Base-by-base conservation (phyloP, 73 alveolate genomes). In the Stentor roeselii region DNA sequence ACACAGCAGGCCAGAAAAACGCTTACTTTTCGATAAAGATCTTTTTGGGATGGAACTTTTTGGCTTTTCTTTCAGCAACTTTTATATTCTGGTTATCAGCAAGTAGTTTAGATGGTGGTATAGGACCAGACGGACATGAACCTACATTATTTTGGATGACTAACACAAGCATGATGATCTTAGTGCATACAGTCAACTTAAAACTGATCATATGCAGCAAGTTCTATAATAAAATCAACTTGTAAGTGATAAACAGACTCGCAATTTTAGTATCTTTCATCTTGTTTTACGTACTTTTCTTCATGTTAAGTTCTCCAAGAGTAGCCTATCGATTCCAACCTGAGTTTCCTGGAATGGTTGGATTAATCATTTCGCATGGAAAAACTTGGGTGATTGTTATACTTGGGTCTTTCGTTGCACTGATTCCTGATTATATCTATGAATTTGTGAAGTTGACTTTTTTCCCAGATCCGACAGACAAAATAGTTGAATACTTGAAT, bases 31-130 rank as follows among this genome's bases (percentile, higher is more conserved):
- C 86, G 83, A 85, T 91, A n/a, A 86, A 85, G 78, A 76, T 78
- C 36, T 95, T 95, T 85, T 95, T 98, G 99, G 89, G 86, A 83
- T 93, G 94, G 95, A 93, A 93, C 39, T 6, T 95, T 37, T 85
- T 82, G 59, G 91, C 97, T 0, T 59, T 93, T 38, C 59, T 85
- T 82, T 97, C 92, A 85, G 97, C 98, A 59, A 75, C 80, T 35
- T 86, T 91, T 3, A 92, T 96, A 78, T 95, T 91, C 90, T 89
- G 83, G 67, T 82, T 87, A 3, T 92, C 97, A 3, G 84, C 87
- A 78, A 88, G 88, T 59, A 32, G 75, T 40, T 83, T 82, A 59
- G 42, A 77, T 34, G 84, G 90, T 78, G 78, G 86, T 3, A 78
- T 83, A 32, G 95, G 83, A 78, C 83, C 78, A 35, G 36, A 85